phyloP scores from a whole-genome alignment of 148 eudicot genomes.

The Beta vulgaris region DNA sequence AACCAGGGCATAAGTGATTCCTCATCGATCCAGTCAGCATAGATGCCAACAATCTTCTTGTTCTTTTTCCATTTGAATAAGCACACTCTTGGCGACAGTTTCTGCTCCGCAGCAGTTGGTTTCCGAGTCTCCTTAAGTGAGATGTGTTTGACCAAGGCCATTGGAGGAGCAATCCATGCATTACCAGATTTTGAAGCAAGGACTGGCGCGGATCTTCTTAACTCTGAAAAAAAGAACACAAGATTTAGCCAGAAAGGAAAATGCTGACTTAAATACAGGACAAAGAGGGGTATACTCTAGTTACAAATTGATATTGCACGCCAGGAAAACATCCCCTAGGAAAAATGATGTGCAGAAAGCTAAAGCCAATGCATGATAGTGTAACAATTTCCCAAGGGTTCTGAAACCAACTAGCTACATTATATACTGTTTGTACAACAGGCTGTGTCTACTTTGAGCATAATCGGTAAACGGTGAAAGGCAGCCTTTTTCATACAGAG shows the following conservation, averaged over 20 bases:
- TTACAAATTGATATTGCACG: background rate
- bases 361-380: background rate
- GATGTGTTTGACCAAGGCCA: background rate
- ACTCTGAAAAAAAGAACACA: slow-evolving; percentile 13
- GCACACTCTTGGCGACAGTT: background rate
- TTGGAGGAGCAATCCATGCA: slow-evolving; percentile 2
- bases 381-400: background rate
- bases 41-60: slow-evolving; percentile 26
- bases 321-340: background rate
- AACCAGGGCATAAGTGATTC: background rate
- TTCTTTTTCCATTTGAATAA: slow-evolving; percentile 12
- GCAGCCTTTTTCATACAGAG: background rate
- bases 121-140: background rate
- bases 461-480: background rate
- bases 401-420: background rate
- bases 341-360: background rate
- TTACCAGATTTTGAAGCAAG: slow-evolving; percentile 8
- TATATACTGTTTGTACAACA: background rate
- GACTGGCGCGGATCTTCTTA: background rate
- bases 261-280: too few species aligned
- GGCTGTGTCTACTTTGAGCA: background rate
- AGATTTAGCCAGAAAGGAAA: background rate
- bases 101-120: slow-evolving; percentile 3
- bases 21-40: slow-evolving; percentile 35
- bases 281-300: too few species aligned